phyloP scores from a whole-genome alignment of 1,139 yeast species.

The Geotrichum phurueaensis region DNA sequence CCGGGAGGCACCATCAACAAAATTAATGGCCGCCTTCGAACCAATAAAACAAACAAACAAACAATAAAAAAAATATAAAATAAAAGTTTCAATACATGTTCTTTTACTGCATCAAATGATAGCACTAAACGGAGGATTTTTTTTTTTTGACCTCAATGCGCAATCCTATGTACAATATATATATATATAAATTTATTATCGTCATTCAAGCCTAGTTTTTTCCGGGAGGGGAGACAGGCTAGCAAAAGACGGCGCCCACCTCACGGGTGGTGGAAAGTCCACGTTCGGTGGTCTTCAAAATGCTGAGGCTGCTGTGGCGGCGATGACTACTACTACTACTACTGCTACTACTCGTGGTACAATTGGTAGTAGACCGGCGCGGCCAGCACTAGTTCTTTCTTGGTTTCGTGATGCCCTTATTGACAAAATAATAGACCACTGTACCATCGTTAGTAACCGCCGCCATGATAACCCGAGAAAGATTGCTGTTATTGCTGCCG shows the following conservation, averaged over 20 bases:
- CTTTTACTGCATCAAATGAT: no score
- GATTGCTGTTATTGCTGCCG: conserved; percentile 6
- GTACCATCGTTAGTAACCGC: conserved; percentile 60
- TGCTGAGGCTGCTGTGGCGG: no score
- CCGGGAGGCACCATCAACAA: no score
- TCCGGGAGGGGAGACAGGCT: background rate
- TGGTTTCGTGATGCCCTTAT: conserved; percentile 59
- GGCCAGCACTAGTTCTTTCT: conserved; percentile 45
- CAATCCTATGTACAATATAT: background rate
- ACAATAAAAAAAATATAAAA: background rate
- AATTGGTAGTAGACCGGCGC: no score
- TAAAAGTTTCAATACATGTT: no score
- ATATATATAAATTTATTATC: background rate
- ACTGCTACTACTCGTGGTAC: no score
- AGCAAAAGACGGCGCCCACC: background rate
- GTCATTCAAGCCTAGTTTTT: background rate
- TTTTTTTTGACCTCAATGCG: no score
- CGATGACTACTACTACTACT: no score
- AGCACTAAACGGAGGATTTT: no score
- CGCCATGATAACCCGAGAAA: conserved; percentile 46
- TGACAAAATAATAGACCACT: conserved; percentile 58
- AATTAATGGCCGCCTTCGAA: background rate
- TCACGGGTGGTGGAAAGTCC: no score
- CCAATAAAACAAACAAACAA: background rate
- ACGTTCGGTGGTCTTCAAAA: no score